Evolutionary conservation across 805 yeast genomes (phyloP).

Genomic region (Nakazawaea holstii): DNA sequence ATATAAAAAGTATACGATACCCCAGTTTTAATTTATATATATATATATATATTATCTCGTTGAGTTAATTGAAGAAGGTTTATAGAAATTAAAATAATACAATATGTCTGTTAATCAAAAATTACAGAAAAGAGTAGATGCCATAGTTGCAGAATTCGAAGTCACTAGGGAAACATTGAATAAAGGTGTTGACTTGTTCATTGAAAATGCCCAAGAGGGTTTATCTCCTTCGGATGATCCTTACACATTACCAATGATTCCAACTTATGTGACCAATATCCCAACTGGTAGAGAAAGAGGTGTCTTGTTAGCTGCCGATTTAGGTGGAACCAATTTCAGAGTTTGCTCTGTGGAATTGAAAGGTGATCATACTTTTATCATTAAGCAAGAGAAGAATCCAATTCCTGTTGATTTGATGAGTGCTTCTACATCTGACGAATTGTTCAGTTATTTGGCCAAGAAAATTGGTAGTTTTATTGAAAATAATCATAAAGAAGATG

Average conservation of each 20-base stretch:
- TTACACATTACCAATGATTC: conserved; percentile 81
- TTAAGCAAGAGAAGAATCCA: conserved; percentile 71
- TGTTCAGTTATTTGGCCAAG: conserved; percentile 71
- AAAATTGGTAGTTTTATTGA: conserved; percentile 62
- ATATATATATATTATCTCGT: background rate
- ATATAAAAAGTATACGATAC: background rate
- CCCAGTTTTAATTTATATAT: too few relatives aligned
- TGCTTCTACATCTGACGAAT: conserved; percentile 55
- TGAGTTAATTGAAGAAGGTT: background rate
- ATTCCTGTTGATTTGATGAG: conserved; percentile 75
- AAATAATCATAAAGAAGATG: conserved; percentile 54
- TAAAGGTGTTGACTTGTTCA: conserved; percentile 50
- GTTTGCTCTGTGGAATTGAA: conserved; percentile 80
- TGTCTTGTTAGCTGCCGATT: conserved; percentile 79
- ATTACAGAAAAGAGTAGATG: conserved; percentile 23
- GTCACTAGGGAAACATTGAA: conserved; percentile 36
- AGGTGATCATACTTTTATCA: conserved; percentile 73
- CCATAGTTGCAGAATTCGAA: conserved; percentile 34
- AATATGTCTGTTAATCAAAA: conserved; percentile 6
- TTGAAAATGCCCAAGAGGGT: conserved; percentile 57
- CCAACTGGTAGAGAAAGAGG: conserved; percentile 89
- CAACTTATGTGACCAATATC: conserved; percentile 77
- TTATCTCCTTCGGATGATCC: conserved; percentile 36
- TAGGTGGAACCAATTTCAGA: conserved; percentile 95
- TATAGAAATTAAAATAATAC: background rate